Evolutionary conservation across 2,329 filamentous ascomycete species (phyloP), one percentile per base, ranked within the genome.

Genomic region (Microdochium bolleyi): DNA sequence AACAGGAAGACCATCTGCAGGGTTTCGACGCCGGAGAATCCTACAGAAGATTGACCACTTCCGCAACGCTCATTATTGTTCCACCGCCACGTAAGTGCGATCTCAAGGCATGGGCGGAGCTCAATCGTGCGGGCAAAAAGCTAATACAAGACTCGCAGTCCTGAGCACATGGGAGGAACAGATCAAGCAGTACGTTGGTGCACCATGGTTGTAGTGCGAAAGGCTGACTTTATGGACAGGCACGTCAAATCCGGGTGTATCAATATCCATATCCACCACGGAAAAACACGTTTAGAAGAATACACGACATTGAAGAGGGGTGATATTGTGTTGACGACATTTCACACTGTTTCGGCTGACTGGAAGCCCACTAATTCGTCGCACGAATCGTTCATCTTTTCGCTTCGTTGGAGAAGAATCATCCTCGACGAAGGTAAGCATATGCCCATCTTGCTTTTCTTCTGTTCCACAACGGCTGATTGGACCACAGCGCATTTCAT

Each of bases 241-340:
- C 53, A 54, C n/a, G 24, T 54, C 5, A 24, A 13, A 21, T 19
- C 41, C n/a, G 41, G 19, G 7, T 22, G n/a, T 13, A 46, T 46
- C 19, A 21, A 22, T 3, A 19, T 46, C 22, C 21, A 22, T 30
- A 22, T 32, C 13, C 66, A 73, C 49, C 62, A 72, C 44, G 60
- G 60, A 0, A 68, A 66, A 30, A 19, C 44, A 1, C 58, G 62
- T 7, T 37, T 67, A 1, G 32, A 27, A 3, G 46, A 50, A 9
- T 10, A 49, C 0, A 8, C 48, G 3, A 58, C 64, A 0, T 52
- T 69, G 1, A 27, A 60, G 0, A 24, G 25, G 0, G 34, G 56
- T 1, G 54, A 64, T 8, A 54, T 75, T 0, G 62, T 75, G 0
- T 46, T 75, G 1, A 72, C 71, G 3, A 75, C 71, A 0, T 75